Percentiles rank a stretch among this genome's conserved stretches.
Evolutionary conservation across 106 monocot genomes (phyloP).

Genomic region (Allium fistulosum): DNA sequence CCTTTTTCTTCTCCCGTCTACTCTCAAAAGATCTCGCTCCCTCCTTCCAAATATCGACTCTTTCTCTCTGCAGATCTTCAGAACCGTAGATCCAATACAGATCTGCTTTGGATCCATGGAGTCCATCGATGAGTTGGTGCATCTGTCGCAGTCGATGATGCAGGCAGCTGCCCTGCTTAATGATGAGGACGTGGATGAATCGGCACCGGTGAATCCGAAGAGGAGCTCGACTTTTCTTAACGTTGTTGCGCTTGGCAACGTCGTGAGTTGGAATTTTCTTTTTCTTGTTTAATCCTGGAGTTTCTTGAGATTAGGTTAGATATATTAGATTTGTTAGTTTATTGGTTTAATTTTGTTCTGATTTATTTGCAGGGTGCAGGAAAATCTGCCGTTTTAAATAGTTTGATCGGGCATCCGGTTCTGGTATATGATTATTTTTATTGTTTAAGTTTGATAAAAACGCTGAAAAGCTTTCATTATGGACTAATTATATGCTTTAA

Average conservation of each 20-base stretch:
- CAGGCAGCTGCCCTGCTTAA: conserved; percentile 66
- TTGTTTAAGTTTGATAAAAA: background rate
- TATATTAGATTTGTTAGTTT: no score
- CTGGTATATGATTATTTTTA: conserved; percentile 43
- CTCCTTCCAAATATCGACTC: no score
- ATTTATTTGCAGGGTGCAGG: conserved; percentile 63
- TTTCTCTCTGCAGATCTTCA: no score
- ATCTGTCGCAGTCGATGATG: conserved; percentile 58
- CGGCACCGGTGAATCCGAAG: conserved; percentile 8
- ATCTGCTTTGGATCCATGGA: conserved; percentile 39
- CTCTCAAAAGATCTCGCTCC: no score
- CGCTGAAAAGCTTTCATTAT: no score
- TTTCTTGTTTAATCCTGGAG: background rate
- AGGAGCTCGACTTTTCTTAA: conserved; percentile 52
- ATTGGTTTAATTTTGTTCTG: background rate
- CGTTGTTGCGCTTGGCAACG: conserved; percentile 62
- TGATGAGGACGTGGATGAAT: conserved; percentile 54
- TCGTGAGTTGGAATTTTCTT: conserved; percentile 25
- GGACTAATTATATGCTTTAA: no score
- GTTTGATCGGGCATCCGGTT: conserved; percentile 92
- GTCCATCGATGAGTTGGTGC: conserved; percentile 50
- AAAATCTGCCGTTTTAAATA: conserved; percentile 91
- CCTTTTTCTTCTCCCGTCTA: no score
- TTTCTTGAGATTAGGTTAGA: background rate
- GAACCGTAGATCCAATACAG: background rate